Percentiles rank a stretch among this genome's conserved stretches.
Conservation (phyloP, 257 asterid genomes). For the Nicotiana undulata region DNA sequence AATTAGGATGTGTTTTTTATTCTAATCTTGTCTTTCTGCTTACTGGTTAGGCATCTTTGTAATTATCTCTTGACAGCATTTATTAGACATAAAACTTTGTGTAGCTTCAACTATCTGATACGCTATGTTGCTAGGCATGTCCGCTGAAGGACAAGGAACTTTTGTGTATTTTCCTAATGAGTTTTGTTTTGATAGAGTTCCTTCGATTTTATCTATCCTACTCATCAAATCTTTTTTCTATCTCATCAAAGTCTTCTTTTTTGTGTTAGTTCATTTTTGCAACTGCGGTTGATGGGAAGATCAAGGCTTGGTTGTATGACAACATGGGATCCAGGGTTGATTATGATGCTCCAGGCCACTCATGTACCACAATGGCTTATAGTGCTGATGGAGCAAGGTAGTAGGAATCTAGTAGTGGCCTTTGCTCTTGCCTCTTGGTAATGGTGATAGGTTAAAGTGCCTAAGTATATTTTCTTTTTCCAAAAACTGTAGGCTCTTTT, state of each 20-base stretch:
- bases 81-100: neutral
- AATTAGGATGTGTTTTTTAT: neutral
- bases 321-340: conserved; percentile 48
- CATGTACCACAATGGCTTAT: conserved; percentile 57
- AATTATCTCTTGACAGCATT: neutral
- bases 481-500: conserved; percentile 41
- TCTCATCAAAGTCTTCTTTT: conserved; percentile 5
- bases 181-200: neutral
- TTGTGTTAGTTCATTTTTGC: conserved; percentile 49
- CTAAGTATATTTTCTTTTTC: neutral
- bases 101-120: neutral
- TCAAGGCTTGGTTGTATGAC: conserved; percentile 63
- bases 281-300: conserved; percentile 61
- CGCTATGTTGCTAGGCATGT: neutral
- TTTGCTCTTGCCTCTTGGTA: neutral
- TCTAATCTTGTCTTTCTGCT: neutral
- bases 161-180: neutral
- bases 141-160: neutral
- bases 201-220: neutral
- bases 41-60: neutral
- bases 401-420: conserved; percentile 14
- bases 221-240: neutral
- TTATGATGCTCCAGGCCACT: conserved; percentile 59
- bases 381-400: conserved; percentile 72
- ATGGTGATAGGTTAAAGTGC: neutral